Base-by-base conservation (phyloP, 73 alveolate genomes). In the Tetrahymena borealis region DNA sequence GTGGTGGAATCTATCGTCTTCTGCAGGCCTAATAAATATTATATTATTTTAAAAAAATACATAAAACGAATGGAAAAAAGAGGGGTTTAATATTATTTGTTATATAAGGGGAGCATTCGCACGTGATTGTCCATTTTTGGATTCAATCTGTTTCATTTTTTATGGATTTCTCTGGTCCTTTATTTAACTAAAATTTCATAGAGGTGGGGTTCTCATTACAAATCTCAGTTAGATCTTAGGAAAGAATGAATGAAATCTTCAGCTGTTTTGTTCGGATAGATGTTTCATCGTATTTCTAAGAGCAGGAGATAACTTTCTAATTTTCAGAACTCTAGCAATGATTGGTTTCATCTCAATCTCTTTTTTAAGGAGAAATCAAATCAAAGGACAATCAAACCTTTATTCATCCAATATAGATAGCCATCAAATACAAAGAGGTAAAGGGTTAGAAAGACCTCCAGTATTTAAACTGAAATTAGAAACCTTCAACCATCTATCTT, bases 1-100 rank as follows among this genome's bases (percentile, higher is more conserved):
- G 85, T 60, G 85, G 85, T 60, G 85, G 85, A 60, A n/a, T 60
- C 85, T 60, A 60, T 60, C 85, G 28, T 60, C 85, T 60, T 60
- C 28, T 18, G 28, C 18, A 2, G 2, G 85, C 85, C 85, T 60
- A 60, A 60, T 60, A 18, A 60, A 60, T 60, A 60, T 24, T 60
- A 60, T 60, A 60, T 60, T 60, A 60, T 60, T 60, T 60, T 60
- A 24, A 60, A 60, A 60, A 60, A 60, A 60, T 60, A 60, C 85
- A 60, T 60, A 60, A 60, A 60, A 60, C 85, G 35, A 60, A 60
- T 60, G 85, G 85, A 9, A 60, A 60, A 60, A 60, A 60, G 85
- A 60, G 85, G 37, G 85, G 37, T 60, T 60, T 60, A 60, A 60
- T 60, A 60, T 60, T 60, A 60, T 60, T 60, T 60, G 85, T 60